Percentiles rank a stretch among this genome's conserved stretches.
Conservation (phyloP, 2,329 filamentous ascomycete species). For the Monosporascus sp. region DNA sequence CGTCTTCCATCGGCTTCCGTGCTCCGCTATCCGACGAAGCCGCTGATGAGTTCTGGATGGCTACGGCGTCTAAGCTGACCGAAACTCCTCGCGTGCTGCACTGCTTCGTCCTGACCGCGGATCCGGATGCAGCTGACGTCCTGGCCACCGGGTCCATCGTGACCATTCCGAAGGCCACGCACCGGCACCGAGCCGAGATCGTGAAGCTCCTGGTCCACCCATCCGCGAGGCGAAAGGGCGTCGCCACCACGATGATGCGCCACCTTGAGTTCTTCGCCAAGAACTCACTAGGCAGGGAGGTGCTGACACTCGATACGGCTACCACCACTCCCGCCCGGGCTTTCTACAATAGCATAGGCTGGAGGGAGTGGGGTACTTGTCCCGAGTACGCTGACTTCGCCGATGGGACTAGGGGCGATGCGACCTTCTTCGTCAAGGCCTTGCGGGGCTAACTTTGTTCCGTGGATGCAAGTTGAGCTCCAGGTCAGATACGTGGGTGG, state of each 20-base stretch:
- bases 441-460: too few relatives aligned
- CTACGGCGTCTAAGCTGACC: too few relatives aligned
- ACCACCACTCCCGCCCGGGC: slow-evolving; percentile 18
- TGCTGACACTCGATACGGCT: slow-evolving; percentile 23
- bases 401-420: too few relatives aligned
- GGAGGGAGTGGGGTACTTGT: slow-evolving; percentile 24
- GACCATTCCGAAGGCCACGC: slow-evolving; percentile 18
- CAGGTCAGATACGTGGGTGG: too few relatives aligned
- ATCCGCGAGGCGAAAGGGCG: slow-evolving; percentile 11
- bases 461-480: too few relatives aligned
- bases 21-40: slow-evolving; percentile 19
- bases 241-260: slow-evolving; percentile 18
- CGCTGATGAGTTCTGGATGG: slow-evolving; percentile 16
- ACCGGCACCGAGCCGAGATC: slow-evolving; percentile 21
- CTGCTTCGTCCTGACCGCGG: slow-evolving; percentile 11
- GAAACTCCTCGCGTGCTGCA: slow-evolving; percentile 1
- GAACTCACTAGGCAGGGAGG: slow-evolving; percentile 9
- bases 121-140: slow-evolving; percentile 2
- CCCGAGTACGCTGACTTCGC: slow-evolving; percentile 4
- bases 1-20: slow-evolving; percentile 24
- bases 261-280: slow-evolving; percentile 15
- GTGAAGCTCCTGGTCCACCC: slow-evolving; percentile 23
- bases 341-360: slow-evolving; percentile 20
- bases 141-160: slow-evolving; percentile 18
- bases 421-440: too few relatives aligned